Conservation (phyloP, 2,329 filamentous ascomycete species). For the Monilinia laxa region DNA sequence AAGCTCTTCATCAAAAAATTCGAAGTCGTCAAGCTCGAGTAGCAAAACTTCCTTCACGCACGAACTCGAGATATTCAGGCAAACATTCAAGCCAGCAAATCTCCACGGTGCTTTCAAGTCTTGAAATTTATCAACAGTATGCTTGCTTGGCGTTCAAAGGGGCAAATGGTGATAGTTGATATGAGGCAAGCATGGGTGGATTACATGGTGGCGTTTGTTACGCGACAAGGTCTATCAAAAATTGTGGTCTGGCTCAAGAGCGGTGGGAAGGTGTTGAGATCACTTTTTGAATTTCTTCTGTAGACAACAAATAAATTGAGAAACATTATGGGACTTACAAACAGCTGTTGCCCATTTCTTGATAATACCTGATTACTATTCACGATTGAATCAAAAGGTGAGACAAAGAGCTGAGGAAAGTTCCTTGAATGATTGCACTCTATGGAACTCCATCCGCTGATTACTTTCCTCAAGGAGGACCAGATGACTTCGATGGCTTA, state of each 20-base stretch:
- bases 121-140: background rate
- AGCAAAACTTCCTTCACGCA: constrained; percentile 16
- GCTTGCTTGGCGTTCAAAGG: constrained; percentile 6
- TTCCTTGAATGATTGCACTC: background rate
- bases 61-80: constrained; percentile 22
- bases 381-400: background rate
- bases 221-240: background rate
- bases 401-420: constrained; percentile 6
- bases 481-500: constrained; percentile 11
- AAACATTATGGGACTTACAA: background rate
- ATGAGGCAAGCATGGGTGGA: constrained; percentile 10
- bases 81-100: constrained; percentile 23
- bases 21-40: constrained; percentile 15
- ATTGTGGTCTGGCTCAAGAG: background rate
- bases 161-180: constrained; percentile 5
- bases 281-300: constrained; percentile 13
- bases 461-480: constrained; percentile 9
- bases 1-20: constrained; percentile 28
- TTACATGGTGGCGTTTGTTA: constrained; percentile 19
- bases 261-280: constrained; percentile 4
- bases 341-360: background rate
- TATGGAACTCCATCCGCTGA: background rate
- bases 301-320: constrained; percentile 12
- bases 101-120: constrained; percentile 24
- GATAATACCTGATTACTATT: background rate